Base-by-base conservation (phyloP, 75 land plant species). In the Picea glauca region DNA sequence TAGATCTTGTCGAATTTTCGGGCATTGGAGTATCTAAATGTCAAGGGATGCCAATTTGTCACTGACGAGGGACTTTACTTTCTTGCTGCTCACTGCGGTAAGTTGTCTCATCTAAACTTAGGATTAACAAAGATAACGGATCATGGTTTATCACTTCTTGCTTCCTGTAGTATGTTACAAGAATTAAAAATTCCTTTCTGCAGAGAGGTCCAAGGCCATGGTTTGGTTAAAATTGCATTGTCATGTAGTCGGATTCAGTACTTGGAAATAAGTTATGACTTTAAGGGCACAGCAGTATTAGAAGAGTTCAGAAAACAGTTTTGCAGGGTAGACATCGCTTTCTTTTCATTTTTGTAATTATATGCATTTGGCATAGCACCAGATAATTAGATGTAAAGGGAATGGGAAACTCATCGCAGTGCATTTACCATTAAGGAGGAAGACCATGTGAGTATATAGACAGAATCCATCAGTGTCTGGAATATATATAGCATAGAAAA, bases 41-140 rank as follows among this genome's bases (percentile, higher is more conserved):
- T 86, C 7, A 82, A 86, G 46, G 85, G 83, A 17, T 83, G 87
- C 57, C 60, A 78, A 3, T 86, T 86, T 73, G 83, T 86, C 3
- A 83, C 73, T 21, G 87, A 86, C 77, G 87, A 86, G 63, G 87
- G 86, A 54, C 76, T 86, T 58, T 68, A 79, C 61, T 62, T 50
- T 58, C 32, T 86, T 6, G 62, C 79, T 2, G 62, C 32, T 6
- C 40, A 50, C 12, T 86, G 87, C 74, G 26, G 46, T 13, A 81
- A 58, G 65, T 75, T 86, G 58, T 35, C 75, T 11, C 75, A 83
- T 63, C 38, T 86, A 46, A 86, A 86, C 82, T 60, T 86, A 73
- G 81, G 82, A 13, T 86, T 77, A 31, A 86, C 87, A 15, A 68
- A 60, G 31, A 72, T 86, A 35, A 86, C 87, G 17, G 87, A 86